Percentiles rank a stretch among this genome's conserved stretches.
phyloP scores from a whole-genome alignment of 495 filamentous ascomycete genomes.

The Ascodesmis nigricans region DNA sequence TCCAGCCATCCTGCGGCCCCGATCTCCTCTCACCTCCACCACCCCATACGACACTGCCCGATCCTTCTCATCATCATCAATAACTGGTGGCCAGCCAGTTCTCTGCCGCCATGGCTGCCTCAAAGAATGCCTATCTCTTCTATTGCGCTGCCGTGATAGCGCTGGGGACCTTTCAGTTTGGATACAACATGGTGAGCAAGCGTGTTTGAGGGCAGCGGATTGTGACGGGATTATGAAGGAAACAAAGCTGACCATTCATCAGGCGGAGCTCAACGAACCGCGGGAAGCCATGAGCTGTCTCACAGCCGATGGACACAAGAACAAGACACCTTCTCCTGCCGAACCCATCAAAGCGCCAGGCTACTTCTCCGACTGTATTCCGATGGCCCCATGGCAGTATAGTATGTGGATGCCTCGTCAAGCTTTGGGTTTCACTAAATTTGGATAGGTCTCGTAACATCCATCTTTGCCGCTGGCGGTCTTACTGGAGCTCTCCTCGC shows the following conservation, averaged over 20 bases:
- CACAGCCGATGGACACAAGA: constrained; percentile 18
- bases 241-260: constrained; percentile 5
- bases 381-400: constrained; percentile 24
- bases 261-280: constrained; percentile 91
- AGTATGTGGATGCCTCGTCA: constrained; percentile 55
- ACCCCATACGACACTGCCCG: no score
- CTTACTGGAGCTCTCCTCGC: constrained; percentile 59
- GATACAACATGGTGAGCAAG: constrained; percentile 76
- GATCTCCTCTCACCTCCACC: no score
- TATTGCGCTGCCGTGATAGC: constrained; percentile 5
- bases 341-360: constrained; percentile 16
- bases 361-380: constrained; percentile 59
- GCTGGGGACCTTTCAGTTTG: constrained; percentile 51
- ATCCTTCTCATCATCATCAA: no score
- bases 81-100: no score
- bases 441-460: constrained; percentile 37
- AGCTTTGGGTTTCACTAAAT: background rate
- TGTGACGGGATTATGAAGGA: background rate
- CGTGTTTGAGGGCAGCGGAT: background rate
- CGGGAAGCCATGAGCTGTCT: constrained; percentile 48
- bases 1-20: no score
- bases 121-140: constrained; percentile 1
- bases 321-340: constrained; percentile 14
- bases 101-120: no score
- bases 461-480: constrained; percentile 80